Evolutionary conservation across 2,329 filamentous ascomycete genomes (phyloP), one percentile per base, ranked within the genome.

Genomic region (Parastagonospora avenae): DNA sequence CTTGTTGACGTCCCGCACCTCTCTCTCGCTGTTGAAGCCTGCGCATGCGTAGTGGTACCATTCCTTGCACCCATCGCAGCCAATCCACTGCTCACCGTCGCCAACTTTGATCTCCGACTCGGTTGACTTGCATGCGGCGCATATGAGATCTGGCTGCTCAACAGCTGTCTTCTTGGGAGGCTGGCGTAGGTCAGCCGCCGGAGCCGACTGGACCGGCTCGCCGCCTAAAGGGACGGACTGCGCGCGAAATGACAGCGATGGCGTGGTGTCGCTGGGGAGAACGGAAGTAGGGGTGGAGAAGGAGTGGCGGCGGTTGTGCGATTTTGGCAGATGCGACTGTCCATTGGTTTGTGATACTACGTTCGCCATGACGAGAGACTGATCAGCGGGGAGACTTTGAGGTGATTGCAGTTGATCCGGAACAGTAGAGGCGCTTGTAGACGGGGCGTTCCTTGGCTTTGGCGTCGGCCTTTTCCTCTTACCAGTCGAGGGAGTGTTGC

Each of bases 21-120:
- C 85, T 24, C 82, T 78, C 57, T 85, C 83, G 60, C 80, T 86
- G 66, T 82, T 84, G 70, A 88, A 86, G 2, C 84, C 85, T 42
- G 85, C 85, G 66, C 86, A 89, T 46, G 84, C 80, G 52, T 85
- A 85, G 71, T 89, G 86, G 63, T 85, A 87, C 86, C 86, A 89
- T 49, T 79, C 79, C 64, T 87, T 85, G 72, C 86, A 89, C 24
- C 84, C 85, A 68, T 88, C 85, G 65, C 86, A 89, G 36, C 81
- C 82, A 54, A 89, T 86, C 86, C 86, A 89, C 47, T 82, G 78
- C 56, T 86, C 82, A 51, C 79, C 76, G 46, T 85, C 82, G 9
- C 75, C 77, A 30, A 79, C 78, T 16, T 76, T 70, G 31, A 80
- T 77, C 43, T 81, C 78, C 15, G 83, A 79, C 39, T 83, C 77